Evolutionary conservation across 306 rosid genomes (phyloP).

Genomic region (Cucurbita pepo): DNA sequence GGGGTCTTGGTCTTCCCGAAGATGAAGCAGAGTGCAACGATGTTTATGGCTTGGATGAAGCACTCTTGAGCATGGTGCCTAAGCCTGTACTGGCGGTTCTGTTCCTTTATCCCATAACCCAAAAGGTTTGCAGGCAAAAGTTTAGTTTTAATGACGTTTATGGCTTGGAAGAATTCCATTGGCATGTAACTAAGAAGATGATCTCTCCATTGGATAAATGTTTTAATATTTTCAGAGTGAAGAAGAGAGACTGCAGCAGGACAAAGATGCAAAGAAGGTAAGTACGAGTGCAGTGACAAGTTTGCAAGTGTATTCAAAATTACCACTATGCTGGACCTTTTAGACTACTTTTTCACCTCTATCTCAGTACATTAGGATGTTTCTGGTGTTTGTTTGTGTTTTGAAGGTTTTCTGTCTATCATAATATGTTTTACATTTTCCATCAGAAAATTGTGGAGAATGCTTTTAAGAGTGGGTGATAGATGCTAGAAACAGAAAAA

Average conservation of each 20-base stretch:
- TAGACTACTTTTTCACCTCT: neutral
- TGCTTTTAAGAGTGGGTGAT: neutral
- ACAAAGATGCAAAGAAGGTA: constrained; percentile 37
- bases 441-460: neutral
- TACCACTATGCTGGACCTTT: neutral
- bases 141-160: neutral
- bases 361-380: neutral
- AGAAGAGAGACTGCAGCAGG: constrained; percentile 73
- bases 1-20: constrained; percentile 72
- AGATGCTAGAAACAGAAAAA: neutral
- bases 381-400: neutral
- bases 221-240: constrained; percentile 41
- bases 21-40: constrained; percentile 69
- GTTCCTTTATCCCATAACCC: constrained; percentile 75
- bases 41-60: constrained; percentile 78
- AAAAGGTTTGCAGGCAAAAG: constrained; percentile 26
- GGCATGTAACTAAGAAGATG: neutral
- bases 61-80: constrained; percentile 88
- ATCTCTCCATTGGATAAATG: constrained; percentile 6
- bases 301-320: neutral
- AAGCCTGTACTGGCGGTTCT: constrained; percentile 89
- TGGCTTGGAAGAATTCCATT: neutral
- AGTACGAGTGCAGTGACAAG: constrained; percentile 4
- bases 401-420: neutral
- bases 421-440: neutral